These are phyloP conservation scores for Trypanosoma mega DNA, from an alignment of 208 protist species.

Conservation along the genomic window DNA sequence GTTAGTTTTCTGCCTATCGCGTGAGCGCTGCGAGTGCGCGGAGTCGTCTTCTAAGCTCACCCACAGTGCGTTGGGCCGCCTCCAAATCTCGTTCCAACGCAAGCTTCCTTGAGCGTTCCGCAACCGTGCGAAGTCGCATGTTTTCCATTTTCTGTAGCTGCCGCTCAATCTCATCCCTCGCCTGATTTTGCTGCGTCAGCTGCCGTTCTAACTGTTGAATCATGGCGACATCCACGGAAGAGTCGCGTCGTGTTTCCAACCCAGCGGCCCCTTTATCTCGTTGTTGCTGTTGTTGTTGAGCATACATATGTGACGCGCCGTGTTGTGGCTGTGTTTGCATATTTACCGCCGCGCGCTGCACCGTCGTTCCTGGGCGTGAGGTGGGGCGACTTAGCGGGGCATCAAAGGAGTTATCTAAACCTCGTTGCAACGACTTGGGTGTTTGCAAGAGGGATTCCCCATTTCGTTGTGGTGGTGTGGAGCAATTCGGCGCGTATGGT, in stretches of 20 bases:
- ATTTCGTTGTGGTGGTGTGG: background rate
- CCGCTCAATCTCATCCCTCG: conserved; percentile 52
- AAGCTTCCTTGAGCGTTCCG: conserved; percentile 47
- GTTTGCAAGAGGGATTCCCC: background rate
- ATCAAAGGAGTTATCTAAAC: background rate
- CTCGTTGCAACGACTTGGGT: background rate
- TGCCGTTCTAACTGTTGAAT: conserved; percentile 54
- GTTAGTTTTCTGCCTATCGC: conserved; percentile 17
- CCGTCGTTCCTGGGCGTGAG: too few species aligned
- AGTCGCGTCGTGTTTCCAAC: background rate
- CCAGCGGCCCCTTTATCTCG: background rate
- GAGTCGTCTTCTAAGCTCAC: conserved; percentile 55
- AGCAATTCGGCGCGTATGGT: background rate
- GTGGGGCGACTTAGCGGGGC: too few species aligned
- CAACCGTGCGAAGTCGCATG: conserved; percentile 42
- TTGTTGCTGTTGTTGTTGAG: background rate
- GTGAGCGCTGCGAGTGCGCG: conserved; percentile 30
- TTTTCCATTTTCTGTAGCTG: conserved; percentile 64
- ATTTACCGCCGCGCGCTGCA: too few species aligned
- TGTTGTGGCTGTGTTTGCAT: too few species aligned
- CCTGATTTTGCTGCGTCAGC: conserved; percentile 47
- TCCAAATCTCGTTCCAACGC: conserved; percentile 42
- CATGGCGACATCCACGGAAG: conserved; percentile 1
- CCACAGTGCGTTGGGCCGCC: conserved; percentile 47
- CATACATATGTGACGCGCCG: background rate